These are phyloP conservation scores for Ceratonia siliqua DNA, from an alignment of 306 rosid genomes.

Conservation along the genomic window DNA sequence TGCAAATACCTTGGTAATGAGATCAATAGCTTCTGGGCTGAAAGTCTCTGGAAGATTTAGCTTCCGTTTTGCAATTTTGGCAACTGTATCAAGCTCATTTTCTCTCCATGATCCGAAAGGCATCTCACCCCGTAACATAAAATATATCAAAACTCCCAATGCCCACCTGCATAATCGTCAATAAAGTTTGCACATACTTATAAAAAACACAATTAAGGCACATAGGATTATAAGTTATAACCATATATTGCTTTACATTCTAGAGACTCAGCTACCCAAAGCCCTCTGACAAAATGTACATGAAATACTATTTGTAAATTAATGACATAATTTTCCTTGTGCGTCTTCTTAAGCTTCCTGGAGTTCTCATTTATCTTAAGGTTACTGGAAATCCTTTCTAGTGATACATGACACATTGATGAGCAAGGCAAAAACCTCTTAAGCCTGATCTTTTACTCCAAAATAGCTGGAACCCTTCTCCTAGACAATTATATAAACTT, in stretches of 20 bases:
- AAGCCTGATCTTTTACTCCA: no score
- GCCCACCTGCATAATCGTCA: conserved; percentile 80
- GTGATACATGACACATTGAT: not conserved
- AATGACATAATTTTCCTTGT: no score
- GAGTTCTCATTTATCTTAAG: no score
- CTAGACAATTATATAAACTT: no score
- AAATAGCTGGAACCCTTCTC: no score
- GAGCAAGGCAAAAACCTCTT: not conserved
- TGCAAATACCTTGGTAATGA: conserved; percentile 76
- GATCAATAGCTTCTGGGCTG: conserved; percentile 81
- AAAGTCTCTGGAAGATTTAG: conserved; percentile 70
- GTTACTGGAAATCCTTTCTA: not conserved
- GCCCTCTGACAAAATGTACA: not conserved
- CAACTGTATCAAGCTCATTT: conserved; percentile 82
- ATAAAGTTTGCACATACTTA: conserved; percentile 13
- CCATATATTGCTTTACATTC: conserved; percentile 1
- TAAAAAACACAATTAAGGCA: conserved; percentile 8
- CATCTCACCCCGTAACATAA: conserved; percentile 83
- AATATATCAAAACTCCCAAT: conserved; percentile 79
- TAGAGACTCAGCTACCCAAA: not conserved
- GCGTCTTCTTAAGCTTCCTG: no score
- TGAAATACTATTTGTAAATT: not conserved
- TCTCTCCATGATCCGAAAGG: conserved; percentile 98
- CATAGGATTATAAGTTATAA: conserved; percentile 12
- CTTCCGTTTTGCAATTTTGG: conserved; percentile 88